Base-by-base conservation (phyloP, 2,329 filamentous ascomycete genomes). In the Stemphylium beticola region DNA sequence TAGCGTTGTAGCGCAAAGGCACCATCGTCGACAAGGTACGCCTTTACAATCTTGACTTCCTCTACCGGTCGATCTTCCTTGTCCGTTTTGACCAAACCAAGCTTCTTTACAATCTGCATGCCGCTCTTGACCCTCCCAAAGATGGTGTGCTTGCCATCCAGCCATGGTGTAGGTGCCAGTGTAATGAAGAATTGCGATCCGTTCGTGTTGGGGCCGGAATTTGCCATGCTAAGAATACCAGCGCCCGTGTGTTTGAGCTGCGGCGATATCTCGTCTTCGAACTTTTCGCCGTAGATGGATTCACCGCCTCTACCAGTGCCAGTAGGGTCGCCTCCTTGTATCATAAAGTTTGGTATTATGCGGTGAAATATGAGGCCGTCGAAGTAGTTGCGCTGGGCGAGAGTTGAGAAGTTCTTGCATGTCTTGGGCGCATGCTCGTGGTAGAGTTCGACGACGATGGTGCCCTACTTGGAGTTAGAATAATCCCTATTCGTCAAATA, bases 101-200 rank as follows among this genome's bases (percentile, higher is more conserved):
- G 90, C 62, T 92, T 84, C 80, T 91, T 88, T 24, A 98, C 87
- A n/a, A 93, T 82, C 52, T 84, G 81, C 83, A 98, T 86, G 0
- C 95, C 95, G 49, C 78, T 85, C 79, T 90, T 93, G 34, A 99
- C 92, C 49, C 93, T 81, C 1, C 95, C 95, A 73, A 99, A 99
- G 64, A 99, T 96, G 10, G 93, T 96, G 75, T 99, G 93, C 77
- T 96, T 97, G 18, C 93, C 92, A 77, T 99, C 95, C 55, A 99
- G 78, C 93, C 93, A 98, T 0, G 95, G 95, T 14, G 95, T 93
- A 4, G 93, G 93, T 7, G 92, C 93, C 31, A 98, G 82, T 0
- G 95, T 98, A 64, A 99, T 87, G 74, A 98, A 98, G 78, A 98
- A 99, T 78, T 98, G 95, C 54, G 87, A 91, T 18, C 93, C 93